These are phyloP conservation scores for Diaporthe velutina DNA, from an alignment of 2,329 filamentous ascomycete species.

Conservation along the genomic window DNA sequence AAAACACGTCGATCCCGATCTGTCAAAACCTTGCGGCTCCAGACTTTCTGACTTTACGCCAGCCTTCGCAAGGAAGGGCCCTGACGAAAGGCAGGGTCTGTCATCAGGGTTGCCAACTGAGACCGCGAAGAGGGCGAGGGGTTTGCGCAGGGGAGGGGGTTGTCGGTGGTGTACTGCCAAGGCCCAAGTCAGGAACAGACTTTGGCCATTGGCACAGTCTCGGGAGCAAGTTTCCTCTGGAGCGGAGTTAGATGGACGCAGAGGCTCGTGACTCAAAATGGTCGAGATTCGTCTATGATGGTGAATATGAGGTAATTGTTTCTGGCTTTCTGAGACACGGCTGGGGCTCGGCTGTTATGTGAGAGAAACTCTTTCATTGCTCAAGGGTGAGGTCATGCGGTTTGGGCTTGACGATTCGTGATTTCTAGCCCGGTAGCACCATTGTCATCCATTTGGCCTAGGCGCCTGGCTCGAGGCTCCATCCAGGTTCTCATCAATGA, in stretches of 20 bases:
- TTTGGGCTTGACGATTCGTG: slow-evolving; percentile 30
- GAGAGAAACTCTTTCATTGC: slow-evolving; percentile 31
- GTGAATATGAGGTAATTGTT: slow-evolving; percentile 38
- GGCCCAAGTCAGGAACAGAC: slow-evolving; percentile 33
- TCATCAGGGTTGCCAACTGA: slow-evolving; percentile 17
- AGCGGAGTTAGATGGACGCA: slow-evolving; percentile 12
- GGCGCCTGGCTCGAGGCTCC: slow-evolving; percentile 26
- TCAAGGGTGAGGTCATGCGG: slow-evolving; percentile 11
- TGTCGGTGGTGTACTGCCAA: slow-evolving; percentile 12
- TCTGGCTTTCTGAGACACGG: slow-evolving; percentile 13
- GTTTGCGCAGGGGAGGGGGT: background rate
- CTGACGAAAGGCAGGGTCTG: slow-evolving; percentile 10
- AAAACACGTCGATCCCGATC: slow-evolving; percentile 30
- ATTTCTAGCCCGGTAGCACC: slow-evolving; percentile 33
- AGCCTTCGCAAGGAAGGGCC: slow-evolving; percentile 23
- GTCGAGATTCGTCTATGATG: slow-evolving; percentile 32
- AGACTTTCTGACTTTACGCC: background rate
- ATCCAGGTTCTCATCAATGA: slow-evolving; percentile 17
- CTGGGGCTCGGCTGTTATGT: slow-evolving; percentile 30
- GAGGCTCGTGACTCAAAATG: slow-evolving; percentile 7
- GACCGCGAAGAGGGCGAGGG: slow-evolving; percentile 11
- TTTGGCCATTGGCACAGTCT: slow-evolving; percentile 4
- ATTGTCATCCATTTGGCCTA: slow-evolving; percentile 21
- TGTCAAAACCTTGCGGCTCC: slow-evolving; percentile 33
- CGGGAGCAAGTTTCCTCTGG: background rate